Evolutionary conservation across 805 yeast species (phyloP).

Genomic region (Lipomyces spencermartinsiae): DNA sequence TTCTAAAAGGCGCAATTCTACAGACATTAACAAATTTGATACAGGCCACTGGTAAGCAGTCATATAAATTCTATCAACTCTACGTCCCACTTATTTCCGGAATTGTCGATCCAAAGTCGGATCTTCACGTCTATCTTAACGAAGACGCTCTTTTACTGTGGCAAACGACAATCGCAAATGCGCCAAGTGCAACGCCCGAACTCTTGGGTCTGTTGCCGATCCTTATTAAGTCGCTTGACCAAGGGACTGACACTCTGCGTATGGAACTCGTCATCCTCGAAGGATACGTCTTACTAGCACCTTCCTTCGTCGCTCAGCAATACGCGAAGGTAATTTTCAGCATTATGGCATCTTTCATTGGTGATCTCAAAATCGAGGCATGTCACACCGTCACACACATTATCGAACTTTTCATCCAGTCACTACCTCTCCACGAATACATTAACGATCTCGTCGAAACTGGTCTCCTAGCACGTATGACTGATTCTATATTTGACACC

Average conservation of each 20-base stretch:
- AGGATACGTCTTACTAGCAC: constrained; percentile 46
- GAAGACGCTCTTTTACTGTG: constrained; percentile 91
- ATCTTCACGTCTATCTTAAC: constrained; percentile 61
- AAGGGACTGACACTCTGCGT: constrained; percentile 58
- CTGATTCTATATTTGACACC: constrained; percentile 44
- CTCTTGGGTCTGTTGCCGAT: constrained; percentile 57
- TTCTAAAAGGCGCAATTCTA: constrained; percentile 48
- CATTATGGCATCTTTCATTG: constrained; percentile 32
- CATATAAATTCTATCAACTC: constrained; percentile 30
- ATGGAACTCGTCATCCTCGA: constrained; percentile 45
- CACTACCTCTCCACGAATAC: constrained; percentile 32
- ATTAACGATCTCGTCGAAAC: constrained; percentile 43
- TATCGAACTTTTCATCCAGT: constrained; percentile 35
- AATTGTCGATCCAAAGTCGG: constrained; percentile 67
- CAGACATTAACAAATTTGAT: constrained; percentile 47
- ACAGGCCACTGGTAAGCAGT: constrained; percentile 40
- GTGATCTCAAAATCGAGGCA: constrained; percentile 31
- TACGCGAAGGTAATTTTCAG: constrained; percentile 39
- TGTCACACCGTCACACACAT: constrained; percentile 34
- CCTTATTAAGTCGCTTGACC: constrained; percentile 63
- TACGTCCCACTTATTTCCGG: constrained; percentile 67
- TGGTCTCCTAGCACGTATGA: constrained; percentile 41
- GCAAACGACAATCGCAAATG: constrained; percentile 62
- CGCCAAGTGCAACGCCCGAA: constrained; percentile 54
- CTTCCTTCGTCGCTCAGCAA: constrained; percentile 40